These are phyloP conservation scores for Ophiostoma quercus DNA, from an alignment of 2,329 filamentous ascomycete genomes.

Conservation along the genomic window DNA sequence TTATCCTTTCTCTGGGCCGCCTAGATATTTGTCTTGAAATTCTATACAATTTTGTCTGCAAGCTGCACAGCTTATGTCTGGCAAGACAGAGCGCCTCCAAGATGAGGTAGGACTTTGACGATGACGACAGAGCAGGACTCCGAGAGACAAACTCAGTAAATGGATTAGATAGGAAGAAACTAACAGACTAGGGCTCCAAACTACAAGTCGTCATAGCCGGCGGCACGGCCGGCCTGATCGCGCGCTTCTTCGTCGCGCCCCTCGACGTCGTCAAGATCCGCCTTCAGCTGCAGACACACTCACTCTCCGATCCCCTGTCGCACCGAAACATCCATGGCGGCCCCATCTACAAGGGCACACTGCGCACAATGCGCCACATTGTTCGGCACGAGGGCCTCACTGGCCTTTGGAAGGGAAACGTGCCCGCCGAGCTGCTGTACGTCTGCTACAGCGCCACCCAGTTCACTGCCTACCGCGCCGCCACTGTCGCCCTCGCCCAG, in stretches of 20 bases:
- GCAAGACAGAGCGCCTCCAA: constrained; percentile 46
- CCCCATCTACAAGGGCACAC: constrained; percentile 65
- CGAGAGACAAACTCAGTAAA: no score
- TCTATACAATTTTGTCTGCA: background rate
- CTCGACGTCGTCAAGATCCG: constrained; percentile 98
- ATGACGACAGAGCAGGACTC: background rate
- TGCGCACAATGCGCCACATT: constrained; percentile 72
- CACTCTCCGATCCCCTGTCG: constrained; percentile 67
- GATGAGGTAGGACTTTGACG: constrained; percentile 46
- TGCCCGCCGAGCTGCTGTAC: constrained; percentile 92
- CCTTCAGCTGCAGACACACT: constrained; percentile 86
- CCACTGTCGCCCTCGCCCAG: constrained; percentile 60
- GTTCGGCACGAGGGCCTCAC: constrained; percentile 74
- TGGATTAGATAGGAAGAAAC: background rate
- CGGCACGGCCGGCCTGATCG: constrained; percentile 73
- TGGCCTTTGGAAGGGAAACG: constrained; percentile 94
- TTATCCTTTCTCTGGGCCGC: background rate
- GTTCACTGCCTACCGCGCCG: constrained; percentile 80
- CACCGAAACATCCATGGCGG: constrained; percentile 45
- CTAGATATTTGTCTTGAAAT: background rate
- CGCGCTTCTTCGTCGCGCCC: constrained; percentile 88
- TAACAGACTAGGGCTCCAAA: constrained; percentile 44
- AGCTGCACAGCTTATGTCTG: constrained; percentile 37
- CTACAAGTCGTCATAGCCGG: constrained; percentile 54
- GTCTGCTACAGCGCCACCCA: constrained; percentile 84